Evolutionary conservation across 2,329 filamentous ascomycete species (phyloP), one percentile per base, ranked within the genome.

Genomic region (Alternaria sp.): DNA sequence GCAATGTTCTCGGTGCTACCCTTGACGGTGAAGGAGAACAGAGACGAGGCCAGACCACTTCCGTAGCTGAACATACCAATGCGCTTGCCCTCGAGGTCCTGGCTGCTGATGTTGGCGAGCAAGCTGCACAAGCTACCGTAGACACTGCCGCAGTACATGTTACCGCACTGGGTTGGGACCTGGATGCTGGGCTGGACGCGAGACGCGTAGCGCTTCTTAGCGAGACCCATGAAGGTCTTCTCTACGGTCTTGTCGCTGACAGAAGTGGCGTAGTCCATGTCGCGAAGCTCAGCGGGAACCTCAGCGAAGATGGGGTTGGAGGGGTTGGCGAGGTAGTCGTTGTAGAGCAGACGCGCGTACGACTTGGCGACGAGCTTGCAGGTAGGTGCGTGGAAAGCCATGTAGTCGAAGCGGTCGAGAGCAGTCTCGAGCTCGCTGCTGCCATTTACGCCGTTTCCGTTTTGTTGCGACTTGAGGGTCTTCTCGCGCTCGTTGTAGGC

Each of bases 351-450:
- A 56, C 84, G 82, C 37, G 82, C 84, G 75, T 86, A 86, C 58
- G 83, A 85, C 80, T 86, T 86, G 67, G 81, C 78, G n/a, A 86
- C 84, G 55, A 85, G 81, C 76, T 86, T 86, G 82, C 84, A 86
- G 45, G 82, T 86, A 8, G 84, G 84, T 11, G 84, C 82, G 73
- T 86, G 84, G 82, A 86, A 86, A 74, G 80, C 82, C 83, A 86
- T 85, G 80, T 85, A 82, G 78, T 86, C 84, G 72, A 86, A 86
- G 44, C 83, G 82, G 75, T 86, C 84, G 15, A 86, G 75, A 51
- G 83, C 81, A 5, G 82, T 82, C 73, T 85, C 83, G 55, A 70
- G 77, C 71, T 71, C 73, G 46, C 72, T 66, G 69, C 80, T 77
- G 41, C 78, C 79, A 46, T 77, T 77, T 59, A 71, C 68, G 15